Conservation (phyloP, 352 stramenopile species). For the Hyaloperonospora arabidopsidis region DNA sequence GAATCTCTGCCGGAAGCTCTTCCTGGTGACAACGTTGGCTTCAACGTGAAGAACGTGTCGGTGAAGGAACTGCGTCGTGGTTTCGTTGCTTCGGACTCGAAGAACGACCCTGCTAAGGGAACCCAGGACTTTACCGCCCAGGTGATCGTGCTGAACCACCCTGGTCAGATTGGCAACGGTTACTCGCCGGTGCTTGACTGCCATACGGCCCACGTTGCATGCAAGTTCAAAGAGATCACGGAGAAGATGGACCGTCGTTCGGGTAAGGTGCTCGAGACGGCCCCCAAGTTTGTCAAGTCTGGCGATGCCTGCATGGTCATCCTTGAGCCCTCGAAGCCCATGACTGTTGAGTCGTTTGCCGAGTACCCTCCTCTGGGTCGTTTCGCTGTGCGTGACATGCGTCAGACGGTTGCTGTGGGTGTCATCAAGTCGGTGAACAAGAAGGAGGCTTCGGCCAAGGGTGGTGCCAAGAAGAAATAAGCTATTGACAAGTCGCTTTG, state of each 20-base stretch:
- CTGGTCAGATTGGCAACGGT: conserved; percentile 86
- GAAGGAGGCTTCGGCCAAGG: conserved; percentile 47
- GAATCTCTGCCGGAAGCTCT: conserved; percentile 86
- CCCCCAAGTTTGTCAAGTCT: conserved; percentile 92
- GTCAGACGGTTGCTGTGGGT: conserved; percentile 94
- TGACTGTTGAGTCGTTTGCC: conserved; percentile 94
- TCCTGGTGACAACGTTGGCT: conserved; percentile 94
- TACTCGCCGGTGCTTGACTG: conserved; percentile 97
- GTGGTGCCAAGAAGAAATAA: conserved; percentile 39
- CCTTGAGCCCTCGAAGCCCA: conserved; percentile 88
- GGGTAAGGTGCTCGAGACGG: conserved; percentile 90
- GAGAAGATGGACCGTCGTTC: conserved; percentile 95
- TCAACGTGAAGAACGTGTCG: conserved; percentile 95
- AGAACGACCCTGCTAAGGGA: conserved; percentile 85
- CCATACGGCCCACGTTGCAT: conserved; percentile 96
- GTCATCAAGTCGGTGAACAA: conserved; percentile 93
- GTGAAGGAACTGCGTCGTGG: conserved; percentile 92
- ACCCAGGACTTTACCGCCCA: conserved; percentile 90
- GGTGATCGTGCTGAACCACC: conserved; percentile 95
- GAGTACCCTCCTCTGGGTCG: conserved; percentile 94
- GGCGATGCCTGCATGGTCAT: conserved; percentile 95
- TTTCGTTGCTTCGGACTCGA: conserved; percentile 90
- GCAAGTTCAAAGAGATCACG: conserved; percentile 91
- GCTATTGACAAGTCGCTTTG: conserved; percentile 13
- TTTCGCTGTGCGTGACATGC: conserved; percentile 96